Evolutionary conservation across 78 protist species (phyloP).

Genomic region (Trichosphaerium sp.): DNA sequence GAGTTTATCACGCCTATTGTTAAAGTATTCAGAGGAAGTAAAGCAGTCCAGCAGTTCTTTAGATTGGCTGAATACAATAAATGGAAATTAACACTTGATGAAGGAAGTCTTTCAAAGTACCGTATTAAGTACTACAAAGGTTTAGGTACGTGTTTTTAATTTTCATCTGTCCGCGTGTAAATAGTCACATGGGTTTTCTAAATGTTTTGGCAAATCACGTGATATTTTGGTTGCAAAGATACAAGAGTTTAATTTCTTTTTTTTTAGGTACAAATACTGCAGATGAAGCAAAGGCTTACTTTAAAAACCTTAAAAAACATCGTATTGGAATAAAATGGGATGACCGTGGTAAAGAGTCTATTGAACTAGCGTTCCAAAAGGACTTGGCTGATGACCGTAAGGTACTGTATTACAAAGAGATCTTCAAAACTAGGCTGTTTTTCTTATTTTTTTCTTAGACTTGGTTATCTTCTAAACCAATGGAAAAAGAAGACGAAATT

Average conservation of each 20-base stretch:
- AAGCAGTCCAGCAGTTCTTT: no score
- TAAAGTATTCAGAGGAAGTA: conserved; percentile 50
- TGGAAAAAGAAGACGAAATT: background rate
- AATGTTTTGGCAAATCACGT: no score
- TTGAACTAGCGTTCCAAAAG: conserved; percentile 77
- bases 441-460: no score
- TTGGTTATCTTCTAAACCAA: background rate
- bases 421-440: no score
- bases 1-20: conserved; percentile 98
- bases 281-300: conserved; percentile 91
- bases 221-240: no score
- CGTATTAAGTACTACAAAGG: conserved; percentile 96
- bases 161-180: no score
- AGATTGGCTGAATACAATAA: conserved; percentile 69
- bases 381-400: conserved; percentile 81
- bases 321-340: conserved; percentile 49
- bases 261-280: no score
- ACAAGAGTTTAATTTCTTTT: no score
- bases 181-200: no score
- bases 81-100: conserved; percentile 48
- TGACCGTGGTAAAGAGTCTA: conserved; percentile 53
- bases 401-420: conserved; percentile 31
- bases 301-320: conserved; percentile 66
- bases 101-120: conserved; percentile 35
- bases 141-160: no score